Conservation (phyloP, 169 alveolate genomes). For the Plasmodium yoelii region DNA sequence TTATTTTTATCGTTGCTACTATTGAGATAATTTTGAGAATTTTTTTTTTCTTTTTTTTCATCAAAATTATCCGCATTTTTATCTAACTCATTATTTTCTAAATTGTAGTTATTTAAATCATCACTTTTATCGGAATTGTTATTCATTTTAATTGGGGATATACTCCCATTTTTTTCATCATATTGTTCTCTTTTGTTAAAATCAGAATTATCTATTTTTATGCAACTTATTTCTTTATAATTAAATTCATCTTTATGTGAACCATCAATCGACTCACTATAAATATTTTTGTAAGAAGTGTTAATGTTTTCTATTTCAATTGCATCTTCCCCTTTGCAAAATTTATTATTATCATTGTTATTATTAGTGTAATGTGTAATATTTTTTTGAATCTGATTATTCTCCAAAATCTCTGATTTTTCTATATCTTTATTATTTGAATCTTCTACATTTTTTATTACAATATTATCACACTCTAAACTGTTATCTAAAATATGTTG, state of each 20-base stretch:
- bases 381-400: background rate
- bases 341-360: background rate
- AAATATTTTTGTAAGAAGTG: background rate
- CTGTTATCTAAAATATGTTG: background rate
- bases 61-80: too few species aligned
- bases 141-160: background rate
- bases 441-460: too few species aligned
- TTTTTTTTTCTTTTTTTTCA: too few species aligned
- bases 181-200: slow-evolving; percentile 8
- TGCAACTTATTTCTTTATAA: slow-evolving; percentile 11
- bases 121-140: background rate
- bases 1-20: background rate
- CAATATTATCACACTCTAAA: too few species aligned
- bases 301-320: background rate
- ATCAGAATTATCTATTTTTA: background rate
- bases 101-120: background rate
- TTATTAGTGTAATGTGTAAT: background rate
- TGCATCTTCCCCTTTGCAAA: background rate
- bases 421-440: too few species aligned
- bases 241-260: background rate
- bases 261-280: background rate
- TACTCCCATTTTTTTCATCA: background rate
- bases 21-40: too few species aligned
- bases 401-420: too few species aligned
- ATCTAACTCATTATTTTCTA: too few species aligned